A percentile compares a stretch with the other conserved stretches of the same genome.
Evolutionary conservation across 805 yeast species (phyloP).

Genomic region (Candida insectalens): DNA sequence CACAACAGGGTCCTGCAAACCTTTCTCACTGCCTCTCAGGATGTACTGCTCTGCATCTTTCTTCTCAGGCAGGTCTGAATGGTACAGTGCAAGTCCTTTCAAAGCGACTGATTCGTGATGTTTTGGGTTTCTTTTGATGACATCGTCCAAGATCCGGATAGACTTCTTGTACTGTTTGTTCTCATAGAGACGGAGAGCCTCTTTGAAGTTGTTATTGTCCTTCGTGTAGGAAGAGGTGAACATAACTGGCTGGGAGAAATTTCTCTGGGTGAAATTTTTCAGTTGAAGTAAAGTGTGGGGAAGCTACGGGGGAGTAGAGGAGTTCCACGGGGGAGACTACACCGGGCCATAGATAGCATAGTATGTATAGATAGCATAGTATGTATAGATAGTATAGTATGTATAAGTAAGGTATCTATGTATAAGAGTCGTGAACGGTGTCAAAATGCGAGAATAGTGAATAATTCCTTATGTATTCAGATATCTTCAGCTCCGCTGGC

Average conservation of each 20-base stretch:
- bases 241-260: no score
- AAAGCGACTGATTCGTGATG: conserved; percentile 79
- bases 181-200: conserved; percentile 79
- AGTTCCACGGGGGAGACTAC: neutral
- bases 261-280: no score
- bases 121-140: conserved; percentile 63
- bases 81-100: conserved; percentile 64
- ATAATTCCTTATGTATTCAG: neutral
- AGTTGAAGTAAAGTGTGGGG: no score
- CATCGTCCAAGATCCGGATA: conserved; percentile 61
- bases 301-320: neutral
- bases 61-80: conserved; percentile 37
- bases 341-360: neutral
- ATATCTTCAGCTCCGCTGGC: no score
- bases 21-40: conserved; percentile 49
- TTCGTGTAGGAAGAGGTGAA: conserved; percentile 1
- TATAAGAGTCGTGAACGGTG: neutral
- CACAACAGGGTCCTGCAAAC: conserved; percentile 55
- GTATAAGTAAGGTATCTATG: no score
- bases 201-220: conserved; percentile 42
- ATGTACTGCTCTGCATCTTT: conserved; percentile 58
- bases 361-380: neutral
- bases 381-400: neutral
- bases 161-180: conserved; percentile 81
- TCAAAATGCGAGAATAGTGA: neutral